A percentile compares a stretch with the other conserved stretches of the same genome.
These are phyloP conservation scores for Colletotrichum salicis DNA, from an alignment of 2,329 filamentous ascomycete genomes.

Conservation along the genomic window DNA sequence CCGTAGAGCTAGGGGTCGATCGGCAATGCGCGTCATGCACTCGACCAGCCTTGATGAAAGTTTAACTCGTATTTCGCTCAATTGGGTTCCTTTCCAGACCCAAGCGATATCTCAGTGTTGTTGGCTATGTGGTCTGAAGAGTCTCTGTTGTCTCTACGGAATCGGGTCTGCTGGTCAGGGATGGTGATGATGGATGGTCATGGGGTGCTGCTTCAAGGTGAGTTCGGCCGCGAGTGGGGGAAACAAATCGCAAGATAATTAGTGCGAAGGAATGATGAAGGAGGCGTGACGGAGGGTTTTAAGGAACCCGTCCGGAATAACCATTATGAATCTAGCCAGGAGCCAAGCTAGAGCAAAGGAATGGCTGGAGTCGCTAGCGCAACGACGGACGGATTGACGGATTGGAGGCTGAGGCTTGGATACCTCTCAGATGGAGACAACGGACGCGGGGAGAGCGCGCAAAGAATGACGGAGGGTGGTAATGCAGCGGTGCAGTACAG, in stretches of 20 bases:
- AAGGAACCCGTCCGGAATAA: slow-evolving; percentile 3
- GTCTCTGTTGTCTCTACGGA: not conserved
- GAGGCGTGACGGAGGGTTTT: slow-evolving; percentile 3
- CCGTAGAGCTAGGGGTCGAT: not conserved
- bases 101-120: not conserved
- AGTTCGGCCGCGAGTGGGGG: not conserved
- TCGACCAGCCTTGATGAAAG: not conserved
- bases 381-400: slow-evolving; percentile 4
- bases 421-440: not conserved
- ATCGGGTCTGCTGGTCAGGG: not conserved
- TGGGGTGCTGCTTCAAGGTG: not conserved
- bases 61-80: not conserved
- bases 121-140: not conserved
- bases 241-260: not conserved
- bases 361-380: slow-evolving; percentile 23
- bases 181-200: not conserved
- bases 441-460: not conserved
- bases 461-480: not conserved
- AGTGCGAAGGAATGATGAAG: not conserved
- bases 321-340: not conserved
- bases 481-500: not conserved
- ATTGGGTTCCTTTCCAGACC: not conserved
- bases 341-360: not conserved
- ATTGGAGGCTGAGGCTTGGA: slow-evolving; percentile 5
- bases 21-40: not conserved